phyloP scores from a whole-genome alignment of 1,284 basidiomycete genomes.

The Somion occarium region DNA sequence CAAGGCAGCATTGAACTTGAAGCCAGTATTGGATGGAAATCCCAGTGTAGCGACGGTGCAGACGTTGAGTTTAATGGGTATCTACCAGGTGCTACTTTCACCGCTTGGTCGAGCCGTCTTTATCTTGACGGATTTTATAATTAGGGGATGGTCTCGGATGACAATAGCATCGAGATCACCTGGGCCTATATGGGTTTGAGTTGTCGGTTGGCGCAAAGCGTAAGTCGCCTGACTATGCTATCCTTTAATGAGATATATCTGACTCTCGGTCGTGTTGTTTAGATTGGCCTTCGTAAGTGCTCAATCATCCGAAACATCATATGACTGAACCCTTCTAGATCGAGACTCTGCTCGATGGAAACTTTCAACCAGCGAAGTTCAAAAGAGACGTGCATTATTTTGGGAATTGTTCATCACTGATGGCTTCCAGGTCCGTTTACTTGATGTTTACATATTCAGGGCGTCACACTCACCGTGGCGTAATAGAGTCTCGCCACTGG shows the following conservation, averaged over 20 bases:
- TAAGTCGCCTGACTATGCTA: slow-evolving; percentile 16
- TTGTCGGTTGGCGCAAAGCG: slow-evolving; percentile 32
- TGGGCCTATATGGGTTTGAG: slow-evolving; percentile 31
- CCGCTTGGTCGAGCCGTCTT: not conserved
- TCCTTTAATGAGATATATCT: not conserved
- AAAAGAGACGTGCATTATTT: slow-evolving; percentile 39
- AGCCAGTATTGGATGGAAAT: slow-evolving; percentile 61
- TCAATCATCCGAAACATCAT: not conserved
- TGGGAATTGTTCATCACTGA: slow-evolving; percentile 42
- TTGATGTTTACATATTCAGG: not conserved
- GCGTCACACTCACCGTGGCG: not conserved
- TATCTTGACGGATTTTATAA: slow-evolving; percentile 23
- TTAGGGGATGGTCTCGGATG: slow-evolving; percentile 28
- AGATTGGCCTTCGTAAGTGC: slow-evolving; percentile 29
- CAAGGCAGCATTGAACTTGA: slow-evolving; percentile 56
- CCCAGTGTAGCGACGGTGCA: slow-evolving; percentile 68
- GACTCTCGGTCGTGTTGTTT: not conserved
- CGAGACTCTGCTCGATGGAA: slow-evolving; percentile 40
- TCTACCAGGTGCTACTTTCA: slow-evolving; percentile 46
- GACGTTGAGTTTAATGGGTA: slow-evolving; percentile 58
- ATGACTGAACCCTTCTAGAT: slow-evolving; percentile 24
- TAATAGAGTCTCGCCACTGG: slow-evolving; percentile 26
- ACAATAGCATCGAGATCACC: slow-evolving; percentile 33
- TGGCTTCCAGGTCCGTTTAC: slow-evolving; percentile 29
- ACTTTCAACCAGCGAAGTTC: slow-evolving; percentile 31